These are phyloP conservation scores for Odontarrhena argentea DNA, from an alignment of 345 rosid species.

Conservation along the genomic window DNA sequence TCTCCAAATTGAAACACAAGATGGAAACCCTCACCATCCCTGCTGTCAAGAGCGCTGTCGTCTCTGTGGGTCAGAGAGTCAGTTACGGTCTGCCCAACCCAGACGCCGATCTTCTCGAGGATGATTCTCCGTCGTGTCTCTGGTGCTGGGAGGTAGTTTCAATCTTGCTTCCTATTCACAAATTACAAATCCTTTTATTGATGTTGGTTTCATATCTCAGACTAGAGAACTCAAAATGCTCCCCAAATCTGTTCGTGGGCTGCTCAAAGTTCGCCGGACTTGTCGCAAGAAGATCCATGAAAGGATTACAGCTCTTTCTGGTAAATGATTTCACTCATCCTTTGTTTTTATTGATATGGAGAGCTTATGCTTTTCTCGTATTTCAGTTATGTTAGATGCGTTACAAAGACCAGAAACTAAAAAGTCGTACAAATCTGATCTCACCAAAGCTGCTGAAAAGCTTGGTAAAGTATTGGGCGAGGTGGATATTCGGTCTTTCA, in stretches of 20 bases:
- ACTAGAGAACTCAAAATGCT: conserved; percentile 73
- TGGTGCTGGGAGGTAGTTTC: conserved; percentile 96
- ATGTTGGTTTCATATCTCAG: conserved; percentile 40
- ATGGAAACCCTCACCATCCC: conserved; percentile 42
- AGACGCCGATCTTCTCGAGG: conserved; percentile 90
- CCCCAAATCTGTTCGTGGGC: conserved; percentile 60
- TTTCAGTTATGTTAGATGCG: conserved; percentile 63
- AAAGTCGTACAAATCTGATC: conserved; percentile 39
- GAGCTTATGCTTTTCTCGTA: conserved; percentile 31
- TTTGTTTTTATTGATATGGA: neutral
- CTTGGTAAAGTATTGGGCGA: conserved; percentile 61
- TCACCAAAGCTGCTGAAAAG: conserved; percentile 57
- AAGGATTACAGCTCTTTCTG: conserved; percentile 73
- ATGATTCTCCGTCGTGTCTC: conserved; percentile 56
- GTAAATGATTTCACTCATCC: conserved; percentile 37
- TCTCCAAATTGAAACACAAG: conserved; percentile 45
- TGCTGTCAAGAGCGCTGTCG: conserved; percentile 62
- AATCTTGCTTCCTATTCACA: neutral
- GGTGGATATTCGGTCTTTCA: conserved; percentile 60
- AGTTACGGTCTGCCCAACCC: conserved; percentile 65
- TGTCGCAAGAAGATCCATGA: conserved; percentile 85
- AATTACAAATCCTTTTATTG: too few relatives aligned
- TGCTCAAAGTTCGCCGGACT: conserved; percentile 62
- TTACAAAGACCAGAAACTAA: conserved; percentile 50
- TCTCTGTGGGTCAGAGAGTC: conserved; percentile 76